Evolutionary conservation across 805 yeast species (phyloP), one percentile per base, ranked within the genome.

Genomic region (Lachancea waltii): DNA sequence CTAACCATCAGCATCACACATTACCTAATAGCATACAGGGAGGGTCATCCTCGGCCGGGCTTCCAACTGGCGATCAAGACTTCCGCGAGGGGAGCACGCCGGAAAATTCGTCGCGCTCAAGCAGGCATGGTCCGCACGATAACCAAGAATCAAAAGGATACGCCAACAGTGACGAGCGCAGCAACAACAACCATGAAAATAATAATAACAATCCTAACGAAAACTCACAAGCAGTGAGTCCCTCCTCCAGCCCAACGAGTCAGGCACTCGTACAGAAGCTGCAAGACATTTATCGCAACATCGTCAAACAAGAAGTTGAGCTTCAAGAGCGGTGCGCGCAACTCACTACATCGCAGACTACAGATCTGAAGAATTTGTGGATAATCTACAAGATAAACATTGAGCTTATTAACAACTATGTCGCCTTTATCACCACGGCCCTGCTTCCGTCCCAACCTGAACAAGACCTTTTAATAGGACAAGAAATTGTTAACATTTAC

Each of bases 401-500:
- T 13, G 77, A 77, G 22, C 60, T 83, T 26, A 62, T 82, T 40
- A 84, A 83, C 56, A 75, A 80, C 49, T 83, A 82, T 53, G 77
- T 79, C 44, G 86, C 81, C 48, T 82, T 82, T 49, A 58, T 82
- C 28, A 70, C 81, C 10, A 79, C 83, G 14, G 85, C 89, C 1
- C 65, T 81, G 44, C 73, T 79, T 35, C 86, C 87, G 13, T 79
- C 82, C 23, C 79, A 77, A 53, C 77, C 87, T 8, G 50, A 48
- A 31, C 61, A 56, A 29, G 63, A 60, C 41, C 42, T 56, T 13
- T 33, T 51, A 7, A 59, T 61, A 3, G 92, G 92, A 2, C 78
- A 77, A 53, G 85, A 82, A 47, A 75, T 84, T 33, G 84, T 84
- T 6, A 81, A 80, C 46, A 73, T 81, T 28, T 83, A 84, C 56